Base-by-base conservation (phyloP, 2,329 filamentous ascomycete genomes). In the Ilyonectria robusta region DNA sequence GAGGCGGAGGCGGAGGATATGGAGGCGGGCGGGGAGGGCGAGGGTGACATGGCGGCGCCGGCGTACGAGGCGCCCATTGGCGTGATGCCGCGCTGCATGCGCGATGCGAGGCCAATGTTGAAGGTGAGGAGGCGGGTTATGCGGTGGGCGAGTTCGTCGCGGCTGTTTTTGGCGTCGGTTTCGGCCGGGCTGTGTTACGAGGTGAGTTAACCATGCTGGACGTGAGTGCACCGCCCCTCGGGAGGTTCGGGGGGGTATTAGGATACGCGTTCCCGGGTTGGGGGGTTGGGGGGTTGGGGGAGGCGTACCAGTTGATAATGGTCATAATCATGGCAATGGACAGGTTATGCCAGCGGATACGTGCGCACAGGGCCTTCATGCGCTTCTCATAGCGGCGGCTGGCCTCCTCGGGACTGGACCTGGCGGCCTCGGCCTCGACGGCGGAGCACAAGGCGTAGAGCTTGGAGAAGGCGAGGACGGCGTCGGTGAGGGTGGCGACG, bases 311-410 rank as follows among this genome's bases (percentile, higher is more conserved):
- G 70, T 81, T 81, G 21, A 81, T 70, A 47, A 81, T 79, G 5
- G 79, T 81, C 74, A 79, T 80, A 75, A 81, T 80, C 76, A 81
- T 79, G 17, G 78, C 79, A 71, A 81, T 80, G n/a, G 79, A 81
- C 21, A 81, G 70, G 53, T 79, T 80, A 70, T 81, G 80, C 78
- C 78, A 81, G 33, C 78, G 76, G 9, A 81, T 76, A 6, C 80
- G 73, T 2, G 78, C 75, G 53, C 76, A 80, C 5, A 81, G 69
- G 6, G 73, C 71, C 29, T 66, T 74, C 31, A 79, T 71, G 33
- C 70, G 68, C 69, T 77, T 76, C 59, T 75, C 74, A n/a, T 70
- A 72, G n/a, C 69, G 68, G 50, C 60, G 64, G 21, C 65, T 55
- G 10, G 70, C 61, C 46, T 69, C 61, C 10, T 66, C 75, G 17